Evolutionary conservation across 2,329 filamentous ascomycete genomes (phyloP), one percentile per base, ranked within the genome.

Genomic region (Raffaelea albimanens): DNA sequence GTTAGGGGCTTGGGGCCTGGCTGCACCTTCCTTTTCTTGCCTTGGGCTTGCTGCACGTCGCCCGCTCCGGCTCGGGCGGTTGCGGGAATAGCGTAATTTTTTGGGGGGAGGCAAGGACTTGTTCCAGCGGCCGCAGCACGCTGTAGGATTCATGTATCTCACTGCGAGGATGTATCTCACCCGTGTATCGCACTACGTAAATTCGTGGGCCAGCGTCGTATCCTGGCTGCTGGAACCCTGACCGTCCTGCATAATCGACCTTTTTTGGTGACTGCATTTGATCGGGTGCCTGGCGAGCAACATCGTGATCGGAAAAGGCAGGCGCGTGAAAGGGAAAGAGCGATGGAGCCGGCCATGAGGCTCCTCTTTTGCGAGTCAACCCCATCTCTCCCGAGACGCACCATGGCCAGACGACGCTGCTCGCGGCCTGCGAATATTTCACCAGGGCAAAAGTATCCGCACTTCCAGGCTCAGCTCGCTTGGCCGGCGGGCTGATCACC

Each of bases 151-250:
- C n/a, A n/a, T n/a, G n/a, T n/a, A n/a, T n/a, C n/a, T n/a, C n/a
- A n/a, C n/a, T n/a, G n/a, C n/a, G n/a, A n/a, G n/a, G n/a, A 38
- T 25, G 33, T 44, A 44, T 19, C 16, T 39, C 20, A 11, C n/a
- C 19, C 38, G 33, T 29, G 14, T 22, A 9, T 8, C 43, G 18
- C 42, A 14, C 33, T 20, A 11, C n/a, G 25, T 40, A 5, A 5
- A 20, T 40, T 57, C 55, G 57, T 58, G 57, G 2, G 40, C 63
- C 36, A 52, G 56, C 38, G 48, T 62, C 16, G 62, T 59, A 4
- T 63, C 16, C 20, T 11, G 40, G 36, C 25, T 13, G 13, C 25
- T 29, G 36, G 13, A 20, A 18, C 3, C n/a, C n/a, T 19, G 36
- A 10, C 34, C n/a, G 36, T 18, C 34, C 40, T n/a, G 20, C 20